Evolutionary conservation across 2,329 filamentous ascomycete species (phyloP).

Genomic region (Diaporthe batatas): DNA sequence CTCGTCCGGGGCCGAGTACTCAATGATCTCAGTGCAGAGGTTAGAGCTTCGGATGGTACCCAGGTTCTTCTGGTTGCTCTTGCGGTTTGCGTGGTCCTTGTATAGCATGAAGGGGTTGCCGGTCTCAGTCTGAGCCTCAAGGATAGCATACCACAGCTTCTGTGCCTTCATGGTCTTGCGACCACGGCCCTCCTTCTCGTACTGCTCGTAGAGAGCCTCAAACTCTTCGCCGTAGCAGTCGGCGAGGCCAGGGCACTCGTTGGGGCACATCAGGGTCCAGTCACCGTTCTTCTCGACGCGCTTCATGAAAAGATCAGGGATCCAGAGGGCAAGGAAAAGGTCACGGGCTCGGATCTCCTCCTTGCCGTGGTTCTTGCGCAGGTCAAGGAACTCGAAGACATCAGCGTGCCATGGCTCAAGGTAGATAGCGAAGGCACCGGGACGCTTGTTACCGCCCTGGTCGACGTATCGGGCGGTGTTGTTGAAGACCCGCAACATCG

Average conservation of each 20-base stretch:
- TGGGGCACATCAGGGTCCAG: constrained; percentile 99
- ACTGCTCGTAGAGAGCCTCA: constrained; percentile 92
- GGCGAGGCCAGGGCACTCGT: constrained; percentile 93
- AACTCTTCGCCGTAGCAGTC: constrained; percentile 99
- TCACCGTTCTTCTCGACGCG: constrained; percentile 96
- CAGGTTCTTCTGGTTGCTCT: constrained; percentile 99
- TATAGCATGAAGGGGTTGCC: constrained; percentile 99
- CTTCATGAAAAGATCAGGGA: constrained; percentile 99
- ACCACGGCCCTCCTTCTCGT: constrained; percentile 89
- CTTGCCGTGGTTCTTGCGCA: constrained; percentile 99
- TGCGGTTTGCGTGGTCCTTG: constrained; percentile 98
- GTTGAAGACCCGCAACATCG: constrained; percentile 99
- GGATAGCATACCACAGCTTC: constrained; percentile 99
- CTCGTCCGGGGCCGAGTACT: constrained; percentile 97
- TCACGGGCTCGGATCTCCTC: constrained; percentile 97
- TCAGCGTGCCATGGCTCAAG: constrained; percentile 99
- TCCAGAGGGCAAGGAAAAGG: constrained; percentile 98
- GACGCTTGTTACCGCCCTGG: constrained; percentile 99
- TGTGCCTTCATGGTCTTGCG: constrained; percentile 95
- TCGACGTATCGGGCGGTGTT: constrained; percentile 99
- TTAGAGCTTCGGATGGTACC: constrained; percentile 99
- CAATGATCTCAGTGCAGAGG: constrained; percentile 97
- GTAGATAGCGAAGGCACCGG: constrained; percentile 98
- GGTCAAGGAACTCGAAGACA: constrained; percentile 96
- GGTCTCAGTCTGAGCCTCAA: constrained; percentile 98